Percentiles rank a stretch among this genome's conserved stretches.
These are phyloP conservation scores for Silene uniflora DNA, from an alignment of 148 eudicot genomes.

Conservation along the genomic window DNA sequence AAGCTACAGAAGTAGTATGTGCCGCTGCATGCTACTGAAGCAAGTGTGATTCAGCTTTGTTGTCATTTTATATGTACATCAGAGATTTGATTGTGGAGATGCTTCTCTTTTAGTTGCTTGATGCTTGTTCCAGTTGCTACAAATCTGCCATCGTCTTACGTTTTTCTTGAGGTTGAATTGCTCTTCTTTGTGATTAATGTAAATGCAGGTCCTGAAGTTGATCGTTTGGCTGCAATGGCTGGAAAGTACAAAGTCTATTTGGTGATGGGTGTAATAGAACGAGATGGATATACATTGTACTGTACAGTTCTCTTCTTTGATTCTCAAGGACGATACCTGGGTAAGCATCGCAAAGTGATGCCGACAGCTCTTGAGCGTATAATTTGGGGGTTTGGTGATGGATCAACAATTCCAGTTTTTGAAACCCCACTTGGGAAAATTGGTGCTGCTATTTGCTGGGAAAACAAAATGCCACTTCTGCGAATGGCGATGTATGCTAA, in stretches of 20 bases:
- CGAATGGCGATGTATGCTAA: constrained; percentile 95
- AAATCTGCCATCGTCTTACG: not conserved
- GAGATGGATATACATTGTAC: constrained; percentile 89
- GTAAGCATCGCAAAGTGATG: constrained; percentile 96
- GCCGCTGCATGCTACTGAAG: too few species aligned
- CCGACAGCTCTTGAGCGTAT: constrained; percentile 85
- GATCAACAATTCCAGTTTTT: constrained; percentile 85
- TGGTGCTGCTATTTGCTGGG: constrained; percentile 97
- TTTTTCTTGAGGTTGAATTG: not conserved
- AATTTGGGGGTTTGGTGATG: constrained; percentile 97
- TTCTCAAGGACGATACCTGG: constrained; percentile 78
- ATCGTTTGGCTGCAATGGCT: constrained; percentile 87
- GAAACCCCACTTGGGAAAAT: constrained; percentile 84
- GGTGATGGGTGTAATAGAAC: constrained; percentile 90
- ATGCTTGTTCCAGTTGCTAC: not conserved
- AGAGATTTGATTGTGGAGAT: too few species aligned
- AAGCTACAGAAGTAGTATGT: too few species aligned
- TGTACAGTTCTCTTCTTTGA: constrained; percentile 83
- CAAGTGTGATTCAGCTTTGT: not conserved
- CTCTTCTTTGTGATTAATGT: not conserved
- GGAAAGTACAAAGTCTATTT: constrained; percentile 76
- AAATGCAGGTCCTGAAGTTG: constrained; percentile 62
- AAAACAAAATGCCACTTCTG: constrained; percentile 90
- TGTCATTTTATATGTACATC: too few species aligned
- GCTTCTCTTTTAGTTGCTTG: constrained; percentile 3